These are phyloP conservation scores for Przewalskia tangutica DNA, from an alignment of 257 asterid genomes.

Conservation along the genomic window DNA sequence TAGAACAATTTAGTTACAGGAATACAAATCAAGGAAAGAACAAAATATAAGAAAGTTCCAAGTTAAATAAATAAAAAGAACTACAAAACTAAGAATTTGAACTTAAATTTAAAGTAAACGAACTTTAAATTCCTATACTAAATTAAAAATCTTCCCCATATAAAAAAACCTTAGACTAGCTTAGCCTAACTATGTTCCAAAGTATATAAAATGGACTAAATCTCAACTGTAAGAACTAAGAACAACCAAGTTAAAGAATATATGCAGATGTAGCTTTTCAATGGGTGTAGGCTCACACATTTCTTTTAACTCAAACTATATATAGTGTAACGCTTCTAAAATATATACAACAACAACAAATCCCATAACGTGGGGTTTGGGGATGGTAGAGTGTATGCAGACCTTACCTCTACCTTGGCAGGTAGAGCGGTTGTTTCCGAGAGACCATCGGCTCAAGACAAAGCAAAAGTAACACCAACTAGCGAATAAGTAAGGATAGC, in stretches of 20 bases:
- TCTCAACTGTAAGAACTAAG: not conserved
- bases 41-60: not conserved
- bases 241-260: not conserved
- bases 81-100: not conserved
- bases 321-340: not conserved
- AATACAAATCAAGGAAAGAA: not conserved
- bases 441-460: no score
- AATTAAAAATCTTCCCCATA: not conserved
- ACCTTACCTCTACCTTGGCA: no score
- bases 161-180: not conserved
- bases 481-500: no score
- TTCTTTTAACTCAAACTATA: not conserved
- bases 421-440: no score
- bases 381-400: no score
- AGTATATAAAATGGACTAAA: not conserved
- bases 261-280: not conserved
- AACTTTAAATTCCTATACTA: not conserved
- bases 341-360: no score
- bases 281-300: not conserved
- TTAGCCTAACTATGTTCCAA: not conserved
- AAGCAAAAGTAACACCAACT: no score
- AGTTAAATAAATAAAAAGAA: not conserved
- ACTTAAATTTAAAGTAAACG: not conserved
- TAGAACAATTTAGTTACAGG: not conserved
- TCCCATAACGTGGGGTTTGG: no score